Conservation (phyloP, 2,329 filamentous ascomycete genomes). For the Hymenoscyphus repandus region DNA sequence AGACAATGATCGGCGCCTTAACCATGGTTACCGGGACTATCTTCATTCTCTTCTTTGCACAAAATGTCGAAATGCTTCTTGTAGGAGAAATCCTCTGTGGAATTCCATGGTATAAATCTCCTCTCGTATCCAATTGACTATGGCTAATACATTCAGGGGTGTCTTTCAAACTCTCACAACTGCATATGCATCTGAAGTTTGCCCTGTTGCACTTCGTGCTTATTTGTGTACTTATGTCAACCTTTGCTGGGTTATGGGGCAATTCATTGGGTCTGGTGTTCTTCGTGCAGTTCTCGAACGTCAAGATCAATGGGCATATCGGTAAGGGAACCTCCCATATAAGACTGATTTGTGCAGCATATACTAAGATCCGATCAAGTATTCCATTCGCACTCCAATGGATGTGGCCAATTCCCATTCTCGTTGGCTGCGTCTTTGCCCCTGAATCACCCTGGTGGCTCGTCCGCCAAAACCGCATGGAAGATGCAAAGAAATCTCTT, state of each 20-base stretch:
- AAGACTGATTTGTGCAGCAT: too few relatives aligned
- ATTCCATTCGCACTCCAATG: constrained; percentile 45
- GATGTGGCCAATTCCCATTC: constrained; percentile 43
- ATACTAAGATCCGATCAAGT: constrained; percentile 15
- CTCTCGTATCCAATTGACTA: constrained; percentile 13
- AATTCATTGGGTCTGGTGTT: constrained; percentile 43
- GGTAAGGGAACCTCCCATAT: too few relatives aligned
- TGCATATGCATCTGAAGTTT: constrained; percentile 33
- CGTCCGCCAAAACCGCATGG: constrained; percentile 37
- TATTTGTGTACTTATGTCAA: constrained; percentile 43
- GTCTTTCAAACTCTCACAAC: constrained; percentile 37
- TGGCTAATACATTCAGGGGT: constrained; percentile 26
- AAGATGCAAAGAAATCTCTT: constrained; percentile 41
- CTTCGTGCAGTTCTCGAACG: constrained; percentile 38
- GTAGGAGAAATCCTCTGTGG: constrained; percentile 43
- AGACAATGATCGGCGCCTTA: constrained; percentile 41
- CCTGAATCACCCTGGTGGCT: constrained; percentile 46
- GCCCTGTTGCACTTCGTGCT: constrained; percentile 28
- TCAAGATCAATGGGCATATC: constrained; percentile 41
- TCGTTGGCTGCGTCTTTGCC: constrained; percentile 40
- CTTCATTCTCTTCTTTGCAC: constrained; percentile 44
- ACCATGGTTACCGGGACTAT: constrained; percentile 39
- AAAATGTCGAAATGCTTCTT: constrained; percentile 40
- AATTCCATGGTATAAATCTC: constrained; percentile 40
- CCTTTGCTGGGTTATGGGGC: constrained; percentile 48